Conservation (phyloP, 2,329 filamentous ascomycete genomes). For the Chaetomiaceae sp. region DNA sequence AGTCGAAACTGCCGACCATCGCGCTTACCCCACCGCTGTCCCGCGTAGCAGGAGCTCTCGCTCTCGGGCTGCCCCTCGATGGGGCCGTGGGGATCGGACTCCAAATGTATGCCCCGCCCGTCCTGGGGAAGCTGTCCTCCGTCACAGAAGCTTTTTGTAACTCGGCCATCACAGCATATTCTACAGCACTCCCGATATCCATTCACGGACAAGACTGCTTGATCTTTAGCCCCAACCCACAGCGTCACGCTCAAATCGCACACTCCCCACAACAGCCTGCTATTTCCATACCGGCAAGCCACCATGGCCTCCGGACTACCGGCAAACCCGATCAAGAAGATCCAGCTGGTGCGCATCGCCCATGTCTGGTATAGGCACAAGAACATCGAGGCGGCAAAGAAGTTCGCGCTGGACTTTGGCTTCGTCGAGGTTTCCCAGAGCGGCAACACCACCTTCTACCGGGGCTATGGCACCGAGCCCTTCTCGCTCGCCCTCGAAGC, state of each 20-base stretch:
- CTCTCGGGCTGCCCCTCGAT: too few relatives aligned
- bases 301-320: slow-evolving; percentile 12
- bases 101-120: slow-evolving; percentile 18
- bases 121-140: background rate
- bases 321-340: slow-evolving; percentile 22
- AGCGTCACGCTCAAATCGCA: too few relatives aligned
- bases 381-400: slow-evolving; percentile 35
- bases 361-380: slow-evolving; percentile 45
- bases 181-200: too few relatives aligned
- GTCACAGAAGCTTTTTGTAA: too few relatives aligned
- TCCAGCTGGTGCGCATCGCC: slow-evolving; percentile 34
- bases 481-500: slow-evolving; percentile 51
- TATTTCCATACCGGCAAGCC: too few relatives aligned
- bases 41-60: slow-evolving; percentile 5
- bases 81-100: slow-evolving; percentile 8
- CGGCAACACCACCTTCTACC: slow-evolving; percentile 48
- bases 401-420: slow-evolving; percentile 45
- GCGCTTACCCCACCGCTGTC: slow-evolving; percentile 16
- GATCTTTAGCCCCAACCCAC: too few relatives aligned
- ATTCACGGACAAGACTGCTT: too few relatives aligned
- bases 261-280: too few relatives aligned
- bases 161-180: too few relatives aligned
- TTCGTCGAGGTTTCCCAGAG: slow-evolving; percentile 35
- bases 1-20: too few relatives aligned
- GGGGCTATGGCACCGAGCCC: slow-evolving; percentile 55